Percentiles rank a stretch among this genome's conserved stretches.
These are phyloP conservation scores for Wallacemonas rigidus DNA, from an alignment of 208 protist species.

Conservation along the genomic window DNA sequence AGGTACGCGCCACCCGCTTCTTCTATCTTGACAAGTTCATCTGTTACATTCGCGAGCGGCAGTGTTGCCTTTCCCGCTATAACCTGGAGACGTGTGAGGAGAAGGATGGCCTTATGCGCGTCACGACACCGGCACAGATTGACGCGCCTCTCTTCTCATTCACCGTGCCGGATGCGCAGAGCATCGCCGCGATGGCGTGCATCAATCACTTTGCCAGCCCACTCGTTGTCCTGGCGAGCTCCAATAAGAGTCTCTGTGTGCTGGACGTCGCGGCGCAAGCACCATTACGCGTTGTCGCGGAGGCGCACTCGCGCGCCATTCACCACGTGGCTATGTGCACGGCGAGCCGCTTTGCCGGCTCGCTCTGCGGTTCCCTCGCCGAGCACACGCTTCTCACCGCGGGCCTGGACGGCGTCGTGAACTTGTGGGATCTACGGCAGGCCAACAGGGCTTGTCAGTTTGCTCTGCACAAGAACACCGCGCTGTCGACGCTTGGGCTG, in stretches of 20 bases:
- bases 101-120: constrained; percentile 7
- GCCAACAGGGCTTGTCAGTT: constrained; percentile 52
- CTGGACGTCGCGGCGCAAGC: constrained; percentile 58
- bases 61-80: neutral
- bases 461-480: constrained; percentile 73
- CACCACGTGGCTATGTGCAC: constrained; percentile 63
- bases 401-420: constrained; percentile 65
- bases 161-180: constrained; percentile 36
- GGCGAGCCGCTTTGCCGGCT: constrained; percentile 42
- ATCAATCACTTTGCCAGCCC: constrained; percentile 83
- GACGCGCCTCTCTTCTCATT: constrained; percentile 29
- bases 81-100: constrained; percentile 28
- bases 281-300: constrained; percentile 35
- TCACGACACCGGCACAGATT: constrained; percentile 1
- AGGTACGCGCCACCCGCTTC: constrained; percentile 62
- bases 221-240: constrained; percentile 62
- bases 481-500: constrained; percentile 52
- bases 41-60: constrained; percentile 36
- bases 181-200: constrained; percentile 52
- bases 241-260: constrained; percentile 69
- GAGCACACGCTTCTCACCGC: constrained; percentile 72
- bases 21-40: constrained; percentile 85
- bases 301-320: constrained; percentile 68
- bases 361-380: constrained; percentile 12
- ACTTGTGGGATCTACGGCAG: constrained; percentile 78